Evolutionary conservation across 768 basidiomycete genomes (phyloP).

Genomic region (Termitomyces sp.): DNA sequence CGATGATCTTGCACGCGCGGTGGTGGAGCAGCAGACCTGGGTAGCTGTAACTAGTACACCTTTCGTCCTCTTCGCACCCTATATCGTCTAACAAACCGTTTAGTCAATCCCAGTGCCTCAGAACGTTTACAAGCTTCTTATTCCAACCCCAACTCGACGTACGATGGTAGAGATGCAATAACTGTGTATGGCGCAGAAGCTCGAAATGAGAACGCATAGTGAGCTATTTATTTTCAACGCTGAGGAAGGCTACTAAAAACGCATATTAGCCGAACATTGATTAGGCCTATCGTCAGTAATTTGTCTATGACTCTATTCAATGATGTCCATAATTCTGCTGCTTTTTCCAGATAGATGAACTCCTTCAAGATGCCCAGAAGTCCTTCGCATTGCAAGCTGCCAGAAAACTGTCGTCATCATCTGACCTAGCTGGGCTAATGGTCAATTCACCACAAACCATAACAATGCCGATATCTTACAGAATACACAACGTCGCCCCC

Average conservation of each 20-base stretch:
- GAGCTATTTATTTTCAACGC: conserved; percentile 15
- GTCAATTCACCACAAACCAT: conserved; percentile 46
- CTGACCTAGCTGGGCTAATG: conserved; percentile 28
- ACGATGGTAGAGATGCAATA: conserved; percentile 44
- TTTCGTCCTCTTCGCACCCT: neutral
- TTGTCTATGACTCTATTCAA: too few species aligned
- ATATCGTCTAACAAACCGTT: neutral
- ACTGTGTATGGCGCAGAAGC: conserved; percentile 44
- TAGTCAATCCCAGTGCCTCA: conserved; percentile 38
- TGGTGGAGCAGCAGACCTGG: conserved; percentile 49
- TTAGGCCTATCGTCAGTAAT: conserved; percentile 25
- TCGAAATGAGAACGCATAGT: conserved; percentile 62
- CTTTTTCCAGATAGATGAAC: neutral
- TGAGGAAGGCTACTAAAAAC: neutral
- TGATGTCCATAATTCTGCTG: neutral
- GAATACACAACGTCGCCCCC: conserved; percentile 45
- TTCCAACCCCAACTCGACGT: conserved; percentile 30
- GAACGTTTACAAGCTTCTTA: conserved; percentile 31
- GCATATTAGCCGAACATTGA: conserved; percentile 21
- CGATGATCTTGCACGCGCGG: conserved; percentile 31
- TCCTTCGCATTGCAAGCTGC: conserved; percentile 23
- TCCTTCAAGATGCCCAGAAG: conserved; percentile 14
- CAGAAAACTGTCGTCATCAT: conserved; percentile 13
- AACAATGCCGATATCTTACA: conserved; percentile 41
- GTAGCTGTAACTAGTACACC: conserved; percentile 42